Evolutionary conservation across 306 rosid genomes (phyloP).

Genomic region (Phaseolus lunatus): DNA sequence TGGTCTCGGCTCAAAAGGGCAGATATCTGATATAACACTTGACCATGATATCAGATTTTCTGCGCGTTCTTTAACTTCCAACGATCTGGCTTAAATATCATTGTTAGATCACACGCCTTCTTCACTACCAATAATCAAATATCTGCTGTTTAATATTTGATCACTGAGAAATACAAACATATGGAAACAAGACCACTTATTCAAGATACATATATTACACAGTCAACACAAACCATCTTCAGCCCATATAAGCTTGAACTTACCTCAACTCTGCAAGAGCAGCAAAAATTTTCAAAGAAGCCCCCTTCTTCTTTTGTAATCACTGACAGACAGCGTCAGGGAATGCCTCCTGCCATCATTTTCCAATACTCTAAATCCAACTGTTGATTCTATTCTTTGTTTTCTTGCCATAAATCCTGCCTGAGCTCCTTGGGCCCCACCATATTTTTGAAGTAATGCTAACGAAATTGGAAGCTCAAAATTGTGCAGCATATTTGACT

Average conservation of each 20-base stretch:
- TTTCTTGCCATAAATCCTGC: conserved; percentile 85
- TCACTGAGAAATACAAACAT: background rate
- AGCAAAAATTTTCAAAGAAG: conserved; percentile 67
- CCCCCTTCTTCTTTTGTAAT: conserved; percentile 89
- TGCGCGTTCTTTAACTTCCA: conserved; percentile 13
- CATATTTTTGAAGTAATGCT: conserved; percentile 77
- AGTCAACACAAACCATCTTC: conserved; percentile 36
- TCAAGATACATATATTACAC: conserved; percentile 31
- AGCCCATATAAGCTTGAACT: conserved; percentile 22
- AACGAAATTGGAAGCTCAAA: conserved; percentile 89
- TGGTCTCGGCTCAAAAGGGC: background rate
- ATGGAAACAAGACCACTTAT: conserved; percentile 22
- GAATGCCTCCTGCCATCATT: conserved; percentile 88
- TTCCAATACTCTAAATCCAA: conserved; percentile 77
- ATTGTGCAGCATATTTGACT: conserved; percentile 68
- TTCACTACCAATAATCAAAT: conserved; percentile 28
- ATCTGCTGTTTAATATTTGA: background rate
- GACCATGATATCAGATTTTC: conserved; percentile 1
- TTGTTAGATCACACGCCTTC: background rate
- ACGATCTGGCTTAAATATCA: background rate
- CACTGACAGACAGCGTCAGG: conserved; percentile 77
- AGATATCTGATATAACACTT: conserved; percentile 2
- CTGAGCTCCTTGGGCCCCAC: conserved; percentile 85
- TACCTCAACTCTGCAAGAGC: conserved; percentile 38
- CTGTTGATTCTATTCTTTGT: conserved; percentile 79